phyloP scores from a whole-genome alignment of 1,284 basidiomycete species.

The Puccinia polysora region DNA sequence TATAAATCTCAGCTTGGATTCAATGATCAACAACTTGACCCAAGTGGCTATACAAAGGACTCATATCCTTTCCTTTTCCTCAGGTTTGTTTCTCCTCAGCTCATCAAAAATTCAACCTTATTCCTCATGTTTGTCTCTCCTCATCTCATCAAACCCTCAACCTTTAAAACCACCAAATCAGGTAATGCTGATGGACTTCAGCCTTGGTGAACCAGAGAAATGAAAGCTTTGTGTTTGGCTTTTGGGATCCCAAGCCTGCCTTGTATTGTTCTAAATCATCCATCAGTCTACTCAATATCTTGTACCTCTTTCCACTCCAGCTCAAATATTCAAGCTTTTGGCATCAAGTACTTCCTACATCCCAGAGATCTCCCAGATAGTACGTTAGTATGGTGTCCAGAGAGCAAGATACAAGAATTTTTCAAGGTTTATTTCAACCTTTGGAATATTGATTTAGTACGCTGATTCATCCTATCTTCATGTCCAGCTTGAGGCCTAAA shows the following conservation, averaged over 20 bases:
- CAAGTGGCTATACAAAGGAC: neutral
- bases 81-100: slow-evolving; percentile 5
- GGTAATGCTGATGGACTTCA: slow-evolving; percentile 39
- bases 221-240: slow-evolving; percentile 29
- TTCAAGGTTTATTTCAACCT: slow-evolving; percentile 27
- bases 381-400: slow-evolving; percentile 41
- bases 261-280: slow-evolving; percentile 38
- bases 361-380: slow-evolving; percentile 33
- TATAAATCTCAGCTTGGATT: neutral
- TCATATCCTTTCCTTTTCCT: slow-evolving; percentile 40
- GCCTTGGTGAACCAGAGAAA: slow-evolving; percentile 29
- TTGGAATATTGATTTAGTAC: slow-evolving; percentile 37
- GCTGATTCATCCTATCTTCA: neutral
- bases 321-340: neutral
- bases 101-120: neutral
- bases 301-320: neutral
- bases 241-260: slow-evolving; percentile 25
- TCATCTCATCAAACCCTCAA: neutral
- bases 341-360: neutral
- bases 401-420: slow-evolving; percentile 22
- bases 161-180: neutral
- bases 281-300: too few relatives aligned
- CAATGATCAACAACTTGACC: neutral
- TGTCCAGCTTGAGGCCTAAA: neutral
- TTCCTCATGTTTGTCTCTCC: neutral